Conservation (phyloP, 2,329 filamentous ascomycete genomes). For the Aspergillus unguis region DNA sequence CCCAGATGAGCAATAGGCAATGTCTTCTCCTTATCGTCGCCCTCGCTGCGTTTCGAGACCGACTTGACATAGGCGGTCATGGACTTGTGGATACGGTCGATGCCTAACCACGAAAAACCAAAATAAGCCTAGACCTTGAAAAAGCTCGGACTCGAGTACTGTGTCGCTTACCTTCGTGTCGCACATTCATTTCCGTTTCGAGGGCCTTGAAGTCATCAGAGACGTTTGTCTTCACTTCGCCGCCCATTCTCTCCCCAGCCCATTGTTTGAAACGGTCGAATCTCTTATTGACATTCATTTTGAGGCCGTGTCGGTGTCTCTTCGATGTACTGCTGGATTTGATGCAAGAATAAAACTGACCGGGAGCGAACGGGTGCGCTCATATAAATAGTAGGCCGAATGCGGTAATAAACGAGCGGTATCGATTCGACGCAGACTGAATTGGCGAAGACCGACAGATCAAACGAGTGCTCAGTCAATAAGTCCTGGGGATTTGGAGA, state of each 20-base stretch:
- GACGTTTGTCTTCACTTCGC: slow-evolving; percentile 79
- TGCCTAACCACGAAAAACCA: slow-evolving; percentile 56
- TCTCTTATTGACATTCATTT: slow-evolving; percentile 73
- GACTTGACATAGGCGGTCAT: slow-evolving; percentile 87
- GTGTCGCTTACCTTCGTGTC: slow-evolving; percentile 69
- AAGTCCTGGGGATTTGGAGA: background rate
- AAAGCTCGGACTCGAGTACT: background rate
- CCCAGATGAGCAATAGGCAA: slow-evolving; percentile 76
- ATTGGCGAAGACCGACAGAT: background rate
- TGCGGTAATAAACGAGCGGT: slow-evolving; percentile 5
- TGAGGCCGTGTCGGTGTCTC: slow-evolving; percentile 16
- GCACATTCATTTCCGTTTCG: slow-evolving; percentile 84
- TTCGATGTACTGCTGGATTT: slow-evolving; percentile 2
- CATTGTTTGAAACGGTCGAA: slow-evolving; percentile 96
- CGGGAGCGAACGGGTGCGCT: background rate
- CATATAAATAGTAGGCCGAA: slow-evolving; percentile 6
- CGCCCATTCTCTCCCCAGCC: slow-evolving; percentile 95
- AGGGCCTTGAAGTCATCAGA: slow-evolving; percentile 88
- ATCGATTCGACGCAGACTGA: background rate
- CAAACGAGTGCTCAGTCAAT: background rate
- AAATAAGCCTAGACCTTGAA: background rate
- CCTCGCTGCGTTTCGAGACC: slow-evolving; percentile 76
- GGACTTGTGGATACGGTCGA: slow-evolving; percentile 83
- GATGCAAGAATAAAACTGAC: background rate
- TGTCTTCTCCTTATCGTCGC: slow-evolving; percentile 83